Base-by-base conservation (phyloP, 345 rosid genomes). In the Eucalyptus cladocalyx region DNA sequence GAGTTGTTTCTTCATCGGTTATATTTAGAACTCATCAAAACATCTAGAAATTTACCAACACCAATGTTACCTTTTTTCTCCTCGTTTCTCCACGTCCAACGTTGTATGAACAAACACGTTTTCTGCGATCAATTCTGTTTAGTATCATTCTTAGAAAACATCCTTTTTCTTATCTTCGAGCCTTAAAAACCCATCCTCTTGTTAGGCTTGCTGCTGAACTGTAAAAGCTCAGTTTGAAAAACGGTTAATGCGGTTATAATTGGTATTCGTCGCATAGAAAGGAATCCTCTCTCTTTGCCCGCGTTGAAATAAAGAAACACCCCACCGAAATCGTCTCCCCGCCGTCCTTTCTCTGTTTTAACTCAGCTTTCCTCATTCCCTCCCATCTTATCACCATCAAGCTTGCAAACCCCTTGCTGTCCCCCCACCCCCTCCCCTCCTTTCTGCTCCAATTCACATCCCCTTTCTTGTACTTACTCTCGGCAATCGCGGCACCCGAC, bases 251-350 rank as follows among this genome's bases (percentile, higher is more conserved):
- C 83, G 83, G 83, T 76, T 76, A 76, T 47, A 23, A 40, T 40
- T 37, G 24, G 23, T 23, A 12, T 26, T 26, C 37, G 42, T 86
- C 42, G 28, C 15, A 6, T n/a, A 1, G 53, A 56, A 53, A 12
- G 37, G 51, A 86, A 18, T 11, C 83, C 83, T 40, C 47, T 72
- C 81, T 37, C 83, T 87, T 45, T 87, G 30, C 81, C 81, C n/a
- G 89, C 86, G 86, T 34, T 11, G 60, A 83, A 88, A 48, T 53
- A 11, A 50, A 80, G 80, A 18, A 72, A 72, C 43, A 72, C 42
- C 56, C 18, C 87, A 81, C 90, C 92, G 93, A 81, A 67, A 86
- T 88, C 87, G 51, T 86, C 92, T 90, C 90, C 9, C 42, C 34
- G 87, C 92, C 89, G 86, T 87, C 85, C 87, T 86, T 87, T 72